Conservation (phyloP, 768 basidiomycete genomes). For the Vararia minispora region DNA sequence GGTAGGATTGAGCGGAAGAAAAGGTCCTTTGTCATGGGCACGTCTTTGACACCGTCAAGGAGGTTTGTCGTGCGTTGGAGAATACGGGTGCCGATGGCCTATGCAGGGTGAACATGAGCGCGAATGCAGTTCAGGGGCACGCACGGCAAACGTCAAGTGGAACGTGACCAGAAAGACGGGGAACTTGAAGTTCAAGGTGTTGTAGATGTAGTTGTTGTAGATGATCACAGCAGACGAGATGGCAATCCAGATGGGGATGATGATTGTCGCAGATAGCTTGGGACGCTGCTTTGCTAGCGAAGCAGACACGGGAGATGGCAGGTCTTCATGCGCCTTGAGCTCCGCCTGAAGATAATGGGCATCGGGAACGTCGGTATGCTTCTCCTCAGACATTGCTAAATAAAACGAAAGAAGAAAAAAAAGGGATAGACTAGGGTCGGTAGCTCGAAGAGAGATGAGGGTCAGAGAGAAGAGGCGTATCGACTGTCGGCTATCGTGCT, state of each 20-base stretch:
- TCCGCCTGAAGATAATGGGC: slow-evolving; percentile 8
- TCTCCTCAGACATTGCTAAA: too few relatives aligned
- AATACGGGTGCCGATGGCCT: slow-evolving; percentile 80
- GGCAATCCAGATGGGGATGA: slow-evolving; percentile 90
- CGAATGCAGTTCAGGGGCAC: slow-evolving; percentile 15
- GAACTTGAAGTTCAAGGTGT: slow-evolving; percentile 71
- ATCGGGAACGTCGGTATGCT: background rate
- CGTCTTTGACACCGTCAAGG: slow-evolving; percentile 68
- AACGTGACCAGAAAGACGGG: slow-evolving; percentile 91
- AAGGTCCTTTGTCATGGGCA: slow-evolving; percentile 68
- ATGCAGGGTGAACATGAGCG: too few relatives aligned
- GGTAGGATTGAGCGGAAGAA: slow-evolving; percentile 84
- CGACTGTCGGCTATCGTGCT: too few relatives aligned
- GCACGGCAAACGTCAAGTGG: slow-evolving; percentile 60
- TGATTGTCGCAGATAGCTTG: slow-evolving; percentile 53
- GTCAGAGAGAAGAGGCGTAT: too few relatives aligned
- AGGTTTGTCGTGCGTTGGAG: slow-evolving; percentile 74
- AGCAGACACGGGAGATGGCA: slow-evolving; percentile 52
- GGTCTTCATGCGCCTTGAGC: slow-evolving; percentile 15
- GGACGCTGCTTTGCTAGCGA: slow-evolving; percentile 29
- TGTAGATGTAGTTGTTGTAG: slow-evolving; percentile 91
- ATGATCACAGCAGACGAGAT: slow-evolving; percentile 87
- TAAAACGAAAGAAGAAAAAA: too few relatives aligned
- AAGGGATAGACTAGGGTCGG: too few relatives aligned
- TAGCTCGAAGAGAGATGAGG: too few relatives aligned